These are phyloP conservation scores for Aspergillus transmontanensis DNA, from an alignment of 2,329 filamentous ascomycete genomes.

Conservation along the genomic window DNA sequence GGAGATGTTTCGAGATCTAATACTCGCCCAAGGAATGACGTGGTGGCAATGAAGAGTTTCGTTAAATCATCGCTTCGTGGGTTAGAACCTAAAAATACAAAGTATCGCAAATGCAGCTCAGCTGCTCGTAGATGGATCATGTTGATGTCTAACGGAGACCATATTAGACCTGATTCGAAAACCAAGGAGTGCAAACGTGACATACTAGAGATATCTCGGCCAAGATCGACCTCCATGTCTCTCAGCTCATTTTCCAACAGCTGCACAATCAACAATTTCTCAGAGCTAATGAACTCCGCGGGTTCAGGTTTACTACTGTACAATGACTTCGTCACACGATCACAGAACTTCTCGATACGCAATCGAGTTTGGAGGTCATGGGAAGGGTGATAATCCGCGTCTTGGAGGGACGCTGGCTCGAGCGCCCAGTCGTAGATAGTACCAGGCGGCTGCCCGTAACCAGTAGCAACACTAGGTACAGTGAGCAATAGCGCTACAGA, in stretches of 20 bases:
- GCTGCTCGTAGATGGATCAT: constrained; percentile 50
- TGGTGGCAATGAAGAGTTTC: constrained; percentile 49
- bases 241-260: constrained; percentile 48
- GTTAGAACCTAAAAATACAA: constrained; percentile 49
- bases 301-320: constrained; percentile 60
- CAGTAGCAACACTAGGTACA: constrained; percentile 58
- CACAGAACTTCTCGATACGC: constrained; percentile 60
- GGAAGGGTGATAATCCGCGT: constrained; percentile 51
- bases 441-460: constrained; percentile 65
- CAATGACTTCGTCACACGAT: constrained; percentile 58
- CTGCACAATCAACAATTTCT: constrained; percentile 46
- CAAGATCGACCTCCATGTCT: constrained; percentile 56
- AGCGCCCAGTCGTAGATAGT: constrained; percentile 63
- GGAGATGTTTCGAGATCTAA: constrained; percentile 46
- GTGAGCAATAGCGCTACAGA: constrained; percentile 13
- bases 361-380: constrained; percentile 53
- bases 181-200: background rate
- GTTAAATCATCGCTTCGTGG: constrained; percentile 45
- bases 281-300: constrained; percentile 48
- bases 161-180: background rate
- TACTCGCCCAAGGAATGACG: constrained; percentile 48
- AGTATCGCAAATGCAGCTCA: constrained; percentile 48
- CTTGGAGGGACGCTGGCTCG: constrained; percentile 45
- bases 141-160: constrained; percentile 39
- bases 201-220: constrained; percentile 39